phyloP scores from a whole-genome alignment of 257 asterid genomes.

The Solanum ahanhuiri region DNA sequence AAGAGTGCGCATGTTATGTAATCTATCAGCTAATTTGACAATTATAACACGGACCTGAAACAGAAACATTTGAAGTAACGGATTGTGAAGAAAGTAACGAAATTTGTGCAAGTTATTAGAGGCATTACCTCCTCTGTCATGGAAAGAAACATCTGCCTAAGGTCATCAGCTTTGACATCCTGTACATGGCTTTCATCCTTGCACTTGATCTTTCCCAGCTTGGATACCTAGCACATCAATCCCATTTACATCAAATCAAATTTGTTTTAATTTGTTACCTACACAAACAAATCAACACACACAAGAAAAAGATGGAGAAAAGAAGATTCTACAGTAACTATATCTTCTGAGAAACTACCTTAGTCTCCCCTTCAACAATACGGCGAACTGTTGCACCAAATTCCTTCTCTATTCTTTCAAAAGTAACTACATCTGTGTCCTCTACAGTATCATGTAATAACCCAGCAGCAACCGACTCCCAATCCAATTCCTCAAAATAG shows the following conservation, averaged over 20 bases:
- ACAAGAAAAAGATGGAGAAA: background rate
- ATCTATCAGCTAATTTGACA: constrained; percentile 88
- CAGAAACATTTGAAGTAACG: constrained; percentile 9
- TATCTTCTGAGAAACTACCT: constrained; percentile 27
- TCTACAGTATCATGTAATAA: constrained; percentile 93
- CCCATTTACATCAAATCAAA: background rate
- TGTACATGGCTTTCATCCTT: constrained; percentile 70
- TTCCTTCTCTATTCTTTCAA: constrained; percentile 71
- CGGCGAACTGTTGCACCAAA: constrained; percentile 75
- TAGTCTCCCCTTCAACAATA: constrained; percentile 96
- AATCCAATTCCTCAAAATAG: constrained; percentile 66
- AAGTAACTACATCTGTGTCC: constrained; percentile 73
- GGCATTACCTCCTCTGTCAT: constrained; percentile 89
- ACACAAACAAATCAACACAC: background rate
- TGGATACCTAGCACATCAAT: constrained; percentile 57
- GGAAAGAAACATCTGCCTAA: constrained; percentile 92
- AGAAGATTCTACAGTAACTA: background rate
- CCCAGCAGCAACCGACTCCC: constrained; percentile 97
- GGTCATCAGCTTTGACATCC: constrained; percentile 97
- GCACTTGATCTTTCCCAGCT: constrained; percentile 83
- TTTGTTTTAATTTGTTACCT: background rate
- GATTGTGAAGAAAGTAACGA: background rate
- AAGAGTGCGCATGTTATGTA: constrained; percentile 95
- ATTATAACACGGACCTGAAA: constrained; percentile 90
- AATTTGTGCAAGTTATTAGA: background rate